Evolutionary conservation across 2,329 filamentous ascomycete species (phyloP), one percentile per base, ranked within the genome.

Genomic region (Didymella glomerata): DNA sequence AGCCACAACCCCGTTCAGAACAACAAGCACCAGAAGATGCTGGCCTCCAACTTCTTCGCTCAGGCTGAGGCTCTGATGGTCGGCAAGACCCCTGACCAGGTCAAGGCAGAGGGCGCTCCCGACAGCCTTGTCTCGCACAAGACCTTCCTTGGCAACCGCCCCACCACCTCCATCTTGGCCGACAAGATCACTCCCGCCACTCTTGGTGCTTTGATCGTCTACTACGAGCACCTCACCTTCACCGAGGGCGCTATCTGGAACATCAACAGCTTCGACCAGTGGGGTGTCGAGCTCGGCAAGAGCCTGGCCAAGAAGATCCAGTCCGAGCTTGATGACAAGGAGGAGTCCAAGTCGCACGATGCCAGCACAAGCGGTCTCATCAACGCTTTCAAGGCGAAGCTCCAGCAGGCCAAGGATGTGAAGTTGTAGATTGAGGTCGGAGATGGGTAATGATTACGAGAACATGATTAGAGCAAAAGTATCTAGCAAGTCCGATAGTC

Each of bases 191-290:
- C 95, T 18, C 95, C 95, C 9, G 92, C 89, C 42, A 93, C 96
- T 72, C 87, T 99, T 47, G 95, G 95, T 75, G 94, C 95, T 3
- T 82, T 99, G 71, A 99, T 99, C 71, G 94, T 93, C 67, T 99
- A 98, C 86, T 99, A 99, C 81, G 95, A 99, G 85, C 95, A 99
- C 82, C 82, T 98, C 62, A 98, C 95, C 56, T 99, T 99, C 80
- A 96, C 92, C 36, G 95, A 99, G 83, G 95, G 95, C 72, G 94
- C 93, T 51, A 85, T 99, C 77, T 99, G 95, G 95, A 96, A 98
- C 83, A 97, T 99, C 85, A 99, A 99, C 87, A 93, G 90, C 75
- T 99, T 98, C 77, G 95, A 99, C 82, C 95, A 99, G 85, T 99
- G 95, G 95, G 95, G 95, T 81, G 95, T 99, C 44, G 95, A 99